Evolutionary conservation across 768 basidiomycete species (phyloP), one percentile per base, ranked within the genome.

Genomic region (Baorangia bicolor): DNA sequence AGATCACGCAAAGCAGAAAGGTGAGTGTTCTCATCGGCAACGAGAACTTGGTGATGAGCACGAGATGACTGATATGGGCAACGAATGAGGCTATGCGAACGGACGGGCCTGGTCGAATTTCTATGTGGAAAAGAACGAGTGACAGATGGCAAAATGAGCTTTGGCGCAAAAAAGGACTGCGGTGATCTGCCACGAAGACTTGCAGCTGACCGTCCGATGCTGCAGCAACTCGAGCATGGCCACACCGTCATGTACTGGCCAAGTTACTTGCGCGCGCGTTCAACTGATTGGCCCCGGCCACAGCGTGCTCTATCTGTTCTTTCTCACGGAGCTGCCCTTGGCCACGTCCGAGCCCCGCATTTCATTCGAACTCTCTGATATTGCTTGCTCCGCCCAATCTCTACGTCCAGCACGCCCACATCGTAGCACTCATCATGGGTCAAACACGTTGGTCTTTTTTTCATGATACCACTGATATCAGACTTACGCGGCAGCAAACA

Each of bases 381-480:
- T 34, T 33, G 16, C 37, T 38, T 38, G 1, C 41, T 21, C 51
- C 42, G 38, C 41, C 49, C 43, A 34, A n/a, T 43, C 34, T 21
- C 31, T n/a, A 37, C 53, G 18, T 31, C 25, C n/a, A 57, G 25
- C 49, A 33, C 31, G 12, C 27, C 12, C 11, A 44, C 28, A 45
- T 43, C 23, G 12, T 14, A 69, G 18, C 13, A 68, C 46, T 63
- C 67, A 73, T 51, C 69, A 90, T 92, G 90, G 90, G 90, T 73
- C 90, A 92, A 81, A 81, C 90, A 79, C 88, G 90, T 92, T 70
- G 59, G 87, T 80, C 27, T 21, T 14, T 30, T 41, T 47, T 23
- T 5, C 40, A 14, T 27, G 25, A 42, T 16, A 37, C 23, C 13
- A 8, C 33, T 11, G 12, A 33, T n/a, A 14, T 28, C 18, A 35